Evolutionary conservation across 2,329 filamentous ascomycete genomes (phyloP).

Genomic region (Pyrenophora graminea): DNA sequence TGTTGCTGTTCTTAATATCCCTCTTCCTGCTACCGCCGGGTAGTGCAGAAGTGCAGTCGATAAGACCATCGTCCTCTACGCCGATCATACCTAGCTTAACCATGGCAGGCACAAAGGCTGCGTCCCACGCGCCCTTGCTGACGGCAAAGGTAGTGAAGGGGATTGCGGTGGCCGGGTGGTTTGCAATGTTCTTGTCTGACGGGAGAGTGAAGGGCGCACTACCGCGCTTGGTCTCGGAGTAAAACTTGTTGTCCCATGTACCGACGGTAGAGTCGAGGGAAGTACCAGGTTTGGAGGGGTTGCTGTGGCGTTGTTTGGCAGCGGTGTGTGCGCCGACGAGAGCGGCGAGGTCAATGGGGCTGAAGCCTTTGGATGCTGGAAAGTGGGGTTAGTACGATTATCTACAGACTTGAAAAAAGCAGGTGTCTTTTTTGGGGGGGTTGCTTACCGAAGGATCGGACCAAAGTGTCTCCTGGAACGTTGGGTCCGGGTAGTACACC

Average conservation of each 20-base stretch:
- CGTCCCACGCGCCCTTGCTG: constrained; percentile 36
- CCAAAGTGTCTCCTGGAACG: constrained; percentile 22
- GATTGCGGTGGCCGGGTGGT: constrained; percentile 23
- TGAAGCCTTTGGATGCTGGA: constrained; percentile 42
- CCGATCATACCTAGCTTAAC: constrained; percentile 45
- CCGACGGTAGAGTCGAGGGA: constrained; percentile 44
- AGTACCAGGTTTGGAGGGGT: constrained; percentile 31
- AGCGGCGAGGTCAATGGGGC: constrained; percentile 44
- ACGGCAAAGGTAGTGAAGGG: constrained; percentile 30
- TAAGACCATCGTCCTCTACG: constrained; percentile 24
- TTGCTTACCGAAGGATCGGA: constrained; percentile 37
- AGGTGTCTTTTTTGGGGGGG: neutral
- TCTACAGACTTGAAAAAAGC: neutral
- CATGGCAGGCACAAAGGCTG: constrained; percentile 43
- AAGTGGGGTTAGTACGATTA: neutral
- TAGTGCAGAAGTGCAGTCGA: constrained; percentile 42
- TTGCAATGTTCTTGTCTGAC: constrained; percentile 36
- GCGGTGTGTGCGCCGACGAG: constrained; percentile 46
- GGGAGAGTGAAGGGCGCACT: constrained; percentile 37
- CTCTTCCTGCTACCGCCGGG: constrained; percentile 38
- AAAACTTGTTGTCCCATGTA: constrained; percentile 45
- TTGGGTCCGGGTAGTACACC: constrained; percentile 32
- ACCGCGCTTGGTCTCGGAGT: constrained; percentile 36
- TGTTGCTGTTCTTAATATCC: constrained; percentile 35
- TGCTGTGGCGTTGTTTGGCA: constrained; percentile 34